phyloP scores from a whole-genome alignment of 768 basidiomycete species.

The Gelatoporia subvermispora region DNA sequence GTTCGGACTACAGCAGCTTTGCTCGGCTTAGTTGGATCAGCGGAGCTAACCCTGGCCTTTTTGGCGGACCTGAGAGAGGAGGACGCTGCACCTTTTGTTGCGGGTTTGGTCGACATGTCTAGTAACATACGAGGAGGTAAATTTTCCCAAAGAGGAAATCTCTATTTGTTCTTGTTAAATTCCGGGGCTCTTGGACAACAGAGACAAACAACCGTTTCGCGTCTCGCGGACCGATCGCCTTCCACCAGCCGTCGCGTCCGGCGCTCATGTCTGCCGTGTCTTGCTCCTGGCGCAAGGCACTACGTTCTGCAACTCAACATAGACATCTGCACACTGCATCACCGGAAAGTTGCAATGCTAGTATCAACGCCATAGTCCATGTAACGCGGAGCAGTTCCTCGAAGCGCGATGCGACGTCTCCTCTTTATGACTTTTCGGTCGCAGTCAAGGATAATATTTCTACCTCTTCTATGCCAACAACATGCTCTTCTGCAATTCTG shows the following conservation, averaged over 20 bases:
- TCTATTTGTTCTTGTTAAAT: constrained; percentile 20
- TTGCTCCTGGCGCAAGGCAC: too few relatives aligned
- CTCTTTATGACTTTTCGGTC: constrained; percentile 43
- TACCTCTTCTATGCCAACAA: constrained; percentile 57
- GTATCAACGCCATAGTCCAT: constrained; percentile 54
- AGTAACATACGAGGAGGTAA: not conserved
- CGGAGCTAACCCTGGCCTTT: constrained; percentile 1
- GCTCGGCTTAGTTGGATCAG: not conserved
- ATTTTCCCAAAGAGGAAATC: constrained; percentile 13
- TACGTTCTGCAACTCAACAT: not conserved
- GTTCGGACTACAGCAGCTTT: not conserved
- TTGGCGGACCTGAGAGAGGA: constrained; percentile 14
- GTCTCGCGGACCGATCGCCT: not conserved
- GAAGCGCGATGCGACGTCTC: not conserved
- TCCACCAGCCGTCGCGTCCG: too few relatives aligned
- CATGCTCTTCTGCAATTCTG: constrained; percentile 78
- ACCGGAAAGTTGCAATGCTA: constrained; percentile 8
- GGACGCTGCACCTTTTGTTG: constrained; percentile 6
- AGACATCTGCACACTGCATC: not conserved
- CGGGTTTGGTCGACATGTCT: constrained; percentile 8
- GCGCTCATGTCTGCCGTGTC: not conserved
- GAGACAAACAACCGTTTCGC: constrained; percentile 14
- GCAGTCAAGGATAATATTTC: constrained; percentile 90
- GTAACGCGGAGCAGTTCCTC: constrained; percentile 6
- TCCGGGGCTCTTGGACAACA: constrained; percentile 32